phyloP scores from a whole-genome alignment of 2,329 filamentous ascomycete species.

The Aschersonia sp. region DNA sequence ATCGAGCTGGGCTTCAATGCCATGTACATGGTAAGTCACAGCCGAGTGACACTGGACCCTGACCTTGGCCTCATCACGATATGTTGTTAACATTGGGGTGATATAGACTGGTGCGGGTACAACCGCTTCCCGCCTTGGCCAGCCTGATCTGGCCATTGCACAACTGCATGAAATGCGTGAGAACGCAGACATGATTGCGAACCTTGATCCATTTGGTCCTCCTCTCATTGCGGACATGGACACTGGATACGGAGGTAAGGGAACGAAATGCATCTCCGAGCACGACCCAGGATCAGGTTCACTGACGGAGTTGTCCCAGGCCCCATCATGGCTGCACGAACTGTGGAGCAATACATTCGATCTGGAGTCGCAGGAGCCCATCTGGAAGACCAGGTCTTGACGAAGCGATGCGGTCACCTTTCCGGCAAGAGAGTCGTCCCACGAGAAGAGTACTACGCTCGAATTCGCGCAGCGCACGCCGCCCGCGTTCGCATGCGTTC shows the following conservation, averaged over 20 bases:
- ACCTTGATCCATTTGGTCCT: slow-evolving; percentile 35
- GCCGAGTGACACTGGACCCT: neutral
- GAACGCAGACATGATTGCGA: slow-evolving; percentile 50
- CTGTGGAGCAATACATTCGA: slow-evolving; percentile 35
- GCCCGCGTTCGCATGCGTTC: slow-evolving; percentile 31
- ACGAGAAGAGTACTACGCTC: slow-evolving; percentile 30
- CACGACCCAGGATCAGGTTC: neutral
- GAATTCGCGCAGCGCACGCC: slow-evolving; percentile 40
- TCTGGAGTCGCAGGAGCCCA: slow-evolving; percentile 45
- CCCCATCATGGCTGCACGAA: slow-evolving; percentile 36
- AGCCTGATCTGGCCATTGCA: slow-evolving; percentile 48
- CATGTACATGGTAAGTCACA: slow-evolving; percentile 47
- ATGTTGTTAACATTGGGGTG: too few relatives aligned
- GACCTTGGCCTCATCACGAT: neutral
- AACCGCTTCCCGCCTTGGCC: slow-evolving; percentile 44
- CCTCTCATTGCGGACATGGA: slow-evolving; percentile 49
- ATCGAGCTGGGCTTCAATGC: slow-evolving; percentile 45
- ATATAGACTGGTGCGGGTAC: slow-evolving; percentile 47
- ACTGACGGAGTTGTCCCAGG: slow-evolving; percentile 10
- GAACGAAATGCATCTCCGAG: neutral
- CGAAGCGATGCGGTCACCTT: slow-evolving; percentile 53
- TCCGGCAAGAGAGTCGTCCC: slow-evolving; percentile 46
- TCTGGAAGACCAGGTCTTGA: slow-evolving; percentile 49
- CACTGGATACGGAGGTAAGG: slow-evolving; percentile 38
- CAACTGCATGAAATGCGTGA: slow-evolving; percentile 48